Evolutionary conservation across 2,329 filamentous ascomycete species (phyloP).

Genomic region (Diaporthe velutina): DNA sequence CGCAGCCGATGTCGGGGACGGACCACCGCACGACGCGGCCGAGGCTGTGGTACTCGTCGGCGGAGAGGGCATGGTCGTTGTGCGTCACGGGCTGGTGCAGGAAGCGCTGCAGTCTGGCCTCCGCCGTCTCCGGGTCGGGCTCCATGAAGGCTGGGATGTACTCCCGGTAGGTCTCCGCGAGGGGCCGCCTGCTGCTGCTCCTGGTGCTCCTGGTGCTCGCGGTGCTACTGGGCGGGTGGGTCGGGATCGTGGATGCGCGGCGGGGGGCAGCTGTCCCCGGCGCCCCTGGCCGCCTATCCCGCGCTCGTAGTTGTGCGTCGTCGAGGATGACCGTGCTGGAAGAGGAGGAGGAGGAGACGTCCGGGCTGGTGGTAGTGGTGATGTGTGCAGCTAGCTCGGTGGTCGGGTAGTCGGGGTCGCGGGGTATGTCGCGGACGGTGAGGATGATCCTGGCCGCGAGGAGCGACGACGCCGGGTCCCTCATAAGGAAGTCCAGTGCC

Average conservation of each 20-base stretch:
- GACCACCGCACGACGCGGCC: conserved; percentile 47
- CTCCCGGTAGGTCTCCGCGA: conserved; percentile 44
- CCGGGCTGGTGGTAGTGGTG: background rate
- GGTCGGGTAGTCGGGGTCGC: background rate
- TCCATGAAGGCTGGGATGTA: conserved; percentile 52
- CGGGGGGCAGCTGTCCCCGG: background rate
- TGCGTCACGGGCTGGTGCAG: conserved; percentile 47
- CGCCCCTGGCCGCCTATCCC: too few species aligned
- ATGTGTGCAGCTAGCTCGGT: conserved; percentile 15
- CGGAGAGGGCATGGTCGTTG: conserved; percentile 46
- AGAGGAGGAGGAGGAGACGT: background rate
- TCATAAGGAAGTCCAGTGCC: background rate
- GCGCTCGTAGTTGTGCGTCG: background rate
- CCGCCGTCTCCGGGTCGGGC: conserved; percentile 43
- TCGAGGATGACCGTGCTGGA: background rate
- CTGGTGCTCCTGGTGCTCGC: too few species aligned
- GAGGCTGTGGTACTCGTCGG: conserved; percentile 46
- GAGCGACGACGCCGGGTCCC: background rate
- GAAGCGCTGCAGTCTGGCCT: conserved; percentile 44
- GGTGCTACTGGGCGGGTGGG: too few species aligned
- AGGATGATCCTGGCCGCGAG: conserved; percentile 32
- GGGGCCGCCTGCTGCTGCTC: background rate
- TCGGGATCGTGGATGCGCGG: background rate
- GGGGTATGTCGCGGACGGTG: background rate
- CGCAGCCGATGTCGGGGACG: conserved; percentile 47